Conservation (phyloP, 176 grass and related monocot genomes). For the Tillandsia leiboldiana region DNA sequence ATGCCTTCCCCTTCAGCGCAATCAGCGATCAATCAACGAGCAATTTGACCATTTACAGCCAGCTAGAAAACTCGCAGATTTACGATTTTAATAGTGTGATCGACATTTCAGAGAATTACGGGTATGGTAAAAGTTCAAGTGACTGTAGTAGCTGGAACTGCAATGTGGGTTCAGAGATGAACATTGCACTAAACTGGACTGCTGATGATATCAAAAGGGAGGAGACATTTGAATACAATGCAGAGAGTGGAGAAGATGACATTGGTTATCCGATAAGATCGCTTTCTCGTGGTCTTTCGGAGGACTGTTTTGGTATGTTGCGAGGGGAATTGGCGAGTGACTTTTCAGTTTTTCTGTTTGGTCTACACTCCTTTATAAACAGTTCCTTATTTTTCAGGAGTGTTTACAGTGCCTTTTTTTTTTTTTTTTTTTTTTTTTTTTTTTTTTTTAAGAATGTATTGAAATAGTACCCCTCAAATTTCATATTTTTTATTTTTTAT, state of each 20-base stretch:
- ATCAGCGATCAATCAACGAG: slow-evolving; percentile 12
- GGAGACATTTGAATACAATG: slow-evolving; percentile 45
- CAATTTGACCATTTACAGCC: slow-evolving; percentile 6
- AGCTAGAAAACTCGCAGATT: slow-evolving; percentile 10
- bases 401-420: no score
- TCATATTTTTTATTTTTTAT: no score
- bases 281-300: slow-evolving; percentile 34
- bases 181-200: slow-evolving; percentile 28
- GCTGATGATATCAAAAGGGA: slow-evolving; percentile 31
- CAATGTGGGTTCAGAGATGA: slow-evolving; percentile 33
- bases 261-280: slow-evolving; percentile 27
- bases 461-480: no score
- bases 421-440: no score
- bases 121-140: slow-evolving; percentile 66
- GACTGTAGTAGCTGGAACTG: slow-evolving; percentile 77
- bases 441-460: no score
- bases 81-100: slow-evolving; percentile 57
- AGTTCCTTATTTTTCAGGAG: no score
- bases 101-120: slow-evolving; percentile 65
- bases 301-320: slow-evolving; percentile 44
- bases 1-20: slow-evolving; percentile 55
- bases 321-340: slow-evolving; percentile 35
- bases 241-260: slow-evolving; percentile 15
- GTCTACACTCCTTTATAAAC: no score
- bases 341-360: slow-evolving; percentile 5